These are phyloP conservation scores for Sarcocystis neurona DNA, from an alignment of 169 alveolate genomes.

Conservation along the genomic window DNA sequence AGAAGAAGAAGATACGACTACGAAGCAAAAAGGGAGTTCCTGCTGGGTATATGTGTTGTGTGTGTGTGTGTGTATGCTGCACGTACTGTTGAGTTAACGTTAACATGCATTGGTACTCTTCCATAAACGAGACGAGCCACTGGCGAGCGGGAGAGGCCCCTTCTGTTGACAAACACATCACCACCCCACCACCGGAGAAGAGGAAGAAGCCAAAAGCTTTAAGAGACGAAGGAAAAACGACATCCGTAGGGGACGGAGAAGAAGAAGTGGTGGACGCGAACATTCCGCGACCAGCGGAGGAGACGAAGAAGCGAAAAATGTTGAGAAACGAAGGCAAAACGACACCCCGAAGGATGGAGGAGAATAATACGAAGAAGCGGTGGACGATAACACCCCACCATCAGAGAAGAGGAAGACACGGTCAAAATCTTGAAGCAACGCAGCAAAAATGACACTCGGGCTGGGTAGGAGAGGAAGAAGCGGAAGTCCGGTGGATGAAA, in stretches of 20 bases:
- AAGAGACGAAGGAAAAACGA: no score
- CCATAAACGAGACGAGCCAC: conserved; percentile 23
- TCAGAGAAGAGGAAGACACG: no score
- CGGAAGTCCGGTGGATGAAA: no score
- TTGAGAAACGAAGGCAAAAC: no score
- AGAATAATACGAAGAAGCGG: no score
- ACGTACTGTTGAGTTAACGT: conserved; percentile 41
- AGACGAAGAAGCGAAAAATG: not conserved
- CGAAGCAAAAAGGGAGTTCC: no score
- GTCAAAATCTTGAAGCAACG: no score
- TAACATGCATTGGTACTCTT: conserved; percentile 37
- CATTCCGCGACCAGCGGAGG: no score
- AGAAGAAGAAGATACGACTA: not conserved
- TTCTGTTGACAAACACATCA: not conserved
- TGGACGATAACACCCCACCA: no score
- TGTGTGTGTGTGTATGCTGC: not conserved
- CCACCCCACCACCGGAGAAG: not conserved
- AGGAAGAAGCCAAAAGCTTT: not conserved
- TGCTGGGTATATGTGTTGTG: not conserved
- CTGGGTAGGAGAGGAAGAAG: no score
- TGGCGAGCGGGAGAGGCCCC: not conserved
- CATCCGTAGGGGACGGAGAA: not conserved
- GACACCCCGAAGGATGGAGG: no score
- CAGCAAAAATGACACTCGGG: no score
- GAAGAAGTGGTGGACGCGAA: not conserved